Conservation (phyloP, 768 basidiomycete genomes). For the Mycena floridula region DNA sequence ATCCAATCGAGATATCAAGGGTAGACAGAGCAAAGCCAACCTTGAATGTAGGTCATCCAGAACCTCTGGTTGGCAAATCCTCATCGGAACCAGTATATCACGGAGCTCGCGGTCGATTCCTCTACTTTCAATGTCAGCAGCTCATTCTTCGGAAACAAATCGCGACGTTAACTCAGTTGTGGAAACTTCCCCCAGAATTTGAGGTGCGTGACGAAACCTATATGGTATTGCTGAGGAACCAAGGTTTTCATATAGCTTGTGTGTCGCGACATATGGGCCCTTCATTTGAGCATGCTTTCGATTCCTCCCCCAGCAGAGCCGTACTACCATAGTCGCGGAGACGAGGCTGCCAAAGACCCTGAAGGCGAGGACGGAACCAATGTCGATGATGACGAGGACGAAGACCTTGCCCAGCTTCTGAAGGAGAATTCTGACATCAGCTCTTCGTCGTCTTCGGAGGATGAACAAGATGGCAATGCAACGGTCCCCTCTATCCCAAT, state of each 20-base stretch:
- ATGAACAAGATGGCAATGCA: slow-evolving; percentile 15
- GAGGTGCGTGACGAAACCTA: too few species aligned
- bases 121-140: slow-evolving; percentile 83
- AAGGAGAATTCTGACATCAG: slow-evolving; percentile 37
- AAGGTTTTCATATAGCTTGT: slow-evolving; percentile 50
- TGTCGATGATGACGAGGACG: slow-evolving; percentile 17
- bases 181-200: slow-evolving; percentile 75
- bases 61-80: neutral
- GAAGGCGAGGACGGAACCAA: slow-evolving; percentile 14
- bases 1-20: slow-evolving; percentile 46
- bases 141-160: slow-evolving; percentile 76
- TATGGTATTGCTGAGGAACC: too few species aligned
- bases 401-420: slow-evolving; percentile 35
- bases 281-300: slow-evolving; percentile 60
- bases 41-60: slow-evolving; percentile 39
- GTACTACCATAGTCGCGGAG: slow-evolving; percentile 36
- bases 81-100: slow-evolving; percentile 60
- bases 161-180: slow-evolving; percentile 45
- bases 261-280: slow-evolving; percentile 77
- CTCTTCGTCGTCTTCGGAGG: slow-evolving; percentile 28
- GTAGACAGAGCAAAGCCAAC: slow-evolving; percentile 44
- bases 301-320: slow-evolving; percentile 59
- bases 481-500: slow-evolving; percentile 6
- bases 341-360: slow-evolving; percentile 10
- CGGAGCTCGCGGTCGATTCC: slow-evolving; percentile 69